phyloP scores from a whole-genome alignment of 2,329 filamentous ascomycete species.

The Ambrosiella xylebori region DNA sequence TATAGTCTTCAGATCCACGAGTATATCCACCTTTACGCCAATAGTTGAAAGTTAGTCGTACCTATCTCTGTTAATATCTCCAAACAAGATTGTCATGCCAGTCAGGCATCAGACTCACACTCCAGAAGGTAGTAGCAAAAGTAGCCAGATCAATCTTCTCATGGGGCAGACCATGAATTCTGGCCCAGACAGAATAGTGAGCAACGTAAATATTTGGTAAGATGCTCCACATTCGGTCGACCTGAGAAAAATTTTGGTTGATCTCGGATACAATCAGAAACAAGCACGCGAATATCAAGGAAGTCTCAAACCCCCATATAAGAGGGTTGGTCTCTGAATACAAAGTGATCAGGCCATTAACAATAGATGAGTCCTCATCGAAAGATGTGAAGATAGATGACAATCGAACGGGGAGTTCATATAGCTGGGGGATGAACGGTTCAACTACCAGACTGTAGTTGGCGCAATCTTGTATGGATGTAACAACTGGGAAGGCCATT shows the following conservation, averaged over 20 bases:
- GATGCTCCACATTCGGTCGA: constrained; percentile 84
- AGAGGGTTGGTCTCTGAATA: constrained; percentile 80
- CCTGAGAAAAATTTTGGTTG: constrained; percentile 92
- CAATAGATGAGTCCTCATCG: constrained; percentile 17
- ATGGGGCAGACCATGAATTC: constrained; percentile 52
- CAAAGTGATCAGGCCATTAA: constrained; percentile 43
- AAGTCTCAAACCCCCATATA: constrained; percentile 54
- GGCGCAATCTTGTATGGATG: constrained; percentile 54
- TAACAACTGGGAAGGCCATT: constrained; percentile 59
- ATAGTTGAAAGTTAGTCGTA: constrained; percentile 85
- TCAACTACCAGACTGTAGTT: constrained; percentile 58
- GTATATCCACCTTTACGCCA: constrained; percentile 87
- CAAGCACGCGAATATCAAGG: constrained; percentile 50
- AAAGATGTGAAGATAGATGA: constrained; percentile 38
- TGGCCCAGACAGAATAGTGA: constrained; percentile 73
- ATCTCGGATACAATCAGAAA: constrained; percentile 65
- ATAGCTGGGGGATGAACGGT: constrained; percentile 56
- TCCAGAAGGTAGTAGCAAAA: constrained; percentile 59
- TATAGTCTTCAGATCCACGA: constrained; percentile 83
- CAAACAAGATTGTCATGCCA: background rate
- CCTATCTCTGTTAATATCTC: constrained; percentile 24
- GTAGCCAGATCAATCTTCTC: constrained; percentile 56
- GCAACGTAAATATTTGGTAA: constrained; percentile 73
- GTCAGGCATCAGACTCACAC: constrained; percentile 34
- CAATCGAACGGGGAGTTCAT: constrained; percentile 49